These are phyloP conservation scores for Phoma sp. DNA, from an alignment of 2,329 filamentous ascomycete genomes.

Conservation along the genomic window DNA sequence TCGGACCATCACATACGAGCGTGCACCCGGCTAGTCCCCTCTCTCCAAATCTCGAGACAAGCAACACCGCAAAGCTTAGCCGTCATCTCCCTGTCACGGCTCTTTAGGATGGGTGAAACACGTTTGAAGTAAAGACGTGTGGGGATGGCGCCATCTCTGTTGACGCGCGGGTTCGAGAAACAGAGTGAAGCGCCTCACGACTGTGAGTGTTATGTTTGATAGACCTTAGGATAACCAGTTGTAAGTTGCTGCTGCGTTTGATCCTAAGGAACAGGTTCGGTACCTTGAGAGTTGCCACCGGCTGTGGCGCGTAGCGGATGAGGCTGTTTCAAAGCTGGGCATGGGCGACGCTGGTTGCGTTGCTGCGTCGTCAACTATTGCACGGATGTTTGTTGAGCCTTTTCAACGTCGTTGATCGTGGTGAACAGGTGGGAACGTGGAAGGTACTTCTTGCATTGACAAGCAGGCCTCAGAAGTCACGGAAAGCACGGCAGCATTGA, in stretches of 20 bases:
- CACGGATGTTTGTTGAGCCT: neutral
- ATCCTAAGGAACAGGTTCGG: constrained; percentile 2
- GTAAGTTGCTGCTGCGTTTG: neutral
- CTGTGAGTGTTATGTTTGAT: neutral
- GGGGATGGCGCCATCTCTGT: neutral
- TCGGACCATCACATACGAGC: neutral
- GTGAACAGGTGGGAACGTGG: neutral
- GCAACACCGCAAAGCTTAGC: constrained; percentile 37
- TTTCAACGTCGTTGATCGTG: neutral
- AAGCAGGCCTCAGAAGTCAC: neutral
- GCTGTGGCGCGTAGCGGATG: neutral
- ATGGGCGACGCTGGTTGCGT: constrained; percentile 5
- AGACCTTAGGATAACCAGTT: neutral
- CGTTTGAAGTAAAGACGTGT: constrained; percentile 7
- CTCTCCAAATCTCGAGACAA: constrained; percentile 31
- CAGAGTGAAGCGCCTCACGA: neutral
- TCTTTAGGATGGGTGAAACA: constrained; percentile 1
- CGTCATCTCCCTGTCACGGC: constrained; percentile 8
- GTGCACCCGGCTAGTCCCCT: neutral
- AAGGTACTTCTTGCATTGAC: neutral
- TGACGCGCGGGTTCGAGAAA: constrained; percentile 4
- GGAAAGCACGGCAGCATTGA: neutral
- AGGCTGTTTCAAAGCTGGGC: constrained; percentile 12
- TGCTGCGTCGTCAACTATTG: neutral
- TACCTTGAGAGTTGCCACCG: too few relatives aligned